Percentiles rank a stretch among this genome's conserved stretches.
phyloP scores from a whole-genome alignment of 345 rosid species.

The sweet orange (Citrus sinensis) region DNA sequence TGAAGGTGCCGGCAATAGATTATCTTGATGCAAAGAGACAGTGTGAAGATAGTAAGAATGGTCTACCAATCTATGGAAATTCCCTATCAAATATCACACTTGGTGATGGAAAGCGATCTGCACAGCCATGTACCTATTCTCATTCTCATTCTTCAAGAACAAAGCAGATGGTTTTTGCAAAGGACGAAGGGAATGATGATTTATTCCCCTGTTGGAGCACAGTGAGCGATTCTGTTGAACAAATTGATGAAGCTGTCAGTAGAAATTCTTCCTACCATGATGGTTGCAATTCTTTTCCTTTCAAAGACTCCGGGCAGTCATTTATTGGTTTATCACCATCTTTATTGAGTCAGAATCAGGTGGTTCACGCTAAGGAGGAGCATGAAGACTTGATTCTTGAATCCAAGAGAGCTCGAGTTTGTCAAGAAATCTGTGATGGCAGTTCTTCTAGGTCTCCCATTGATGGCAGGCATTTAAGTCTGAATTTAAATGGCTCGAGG shows the following conservation, averaged over 20 bases:
- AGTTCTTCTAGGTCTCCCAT: conserved; percentile 17
- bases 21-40: conserved; percentile 28
- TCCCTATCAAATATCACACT: conserved; percentile 23
- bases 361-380: conserved; percentile 20
- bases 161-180: conserved; percentile 19
- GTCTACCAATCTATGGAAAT: conserved; percentile 27
- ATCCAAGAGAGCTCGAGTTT: conserved; percentile 23
- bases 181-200: conserved; percentile 26
- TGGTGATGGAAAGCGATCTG: conserved; percentile 19
- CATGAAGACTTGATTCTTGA: conserved; percentile 23
- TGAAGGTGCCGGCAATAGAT: conserved; percentile 33
- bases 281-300: conserved; percentile 26
- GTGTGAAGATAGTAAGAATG: conserved; percentile 27
- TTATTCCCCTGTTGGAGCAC: conserved; percentile 26
- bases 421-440: conserved; percentile 25
- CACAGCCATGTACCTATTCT: conserved; percentile 23
- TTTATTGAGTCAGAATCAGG: conserved; percentile 14
- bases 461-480: conserved; percentile 22
- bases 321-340: conserved; percentile 24
- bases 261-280: conserved; percentile 14
- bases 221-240: conserved; percentile 27
- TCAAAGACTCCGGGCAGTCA: conserved; percentile 29
- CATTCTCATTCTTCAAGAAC: conserved; percentile 21
- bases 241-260: conserved; percentile 12
- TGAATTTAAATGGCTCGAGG: conserved; percentile 33